Base-by-base conservation (phyloP, 768 basidiomycete genomes). In the Termitomyces heimii region DNA sequence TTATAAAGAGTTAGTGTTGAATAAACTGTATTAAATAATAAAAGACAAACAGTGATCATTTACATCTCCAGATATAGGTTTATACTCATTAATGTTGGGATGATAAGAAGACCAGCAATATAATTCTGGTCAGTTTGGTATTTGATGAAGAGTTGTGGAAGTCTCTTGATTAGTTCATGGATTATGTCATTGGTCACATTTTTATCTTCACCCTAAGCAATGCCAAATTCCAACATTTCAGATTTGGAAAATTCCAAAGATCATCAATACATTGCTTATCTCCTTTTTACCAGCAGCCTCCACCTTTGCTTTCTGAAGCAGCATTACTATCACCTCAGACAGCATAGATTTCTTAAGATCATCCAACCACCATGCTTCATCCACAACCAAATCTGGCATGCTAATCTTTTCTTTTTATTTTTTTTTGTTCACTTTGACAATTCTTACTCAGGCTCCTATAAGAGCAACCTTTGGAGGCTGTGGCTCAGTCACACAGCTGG, bases 21-120 rank as follows among this genome's bases (percentile, higher is more conserved):
- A 18, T 32, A 37, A n/a, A 45, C 13, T 13, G 34, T 52, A 26
- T 14, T 4, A 42, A 22, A 35, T 40, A 4, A 51, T 64, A 60
- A 31, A 66, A 35, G 6, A 75, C 86, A 46, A 63, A 96, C 95
- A 37, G 88, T 75, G 54, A 89, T 84, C 85, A 91, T 88, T 49
- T 95, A 79, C 88, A 97, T 89, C 70, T 98, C 95, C 44, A 95
- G 81, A 69, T 98, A 99, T 29, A 95, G 73, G 54, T 94, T 89
- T 39, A 98, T 76, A 61, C 91, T 90, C 88, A 98, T 89, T 24
- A 95, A 70, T 13, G 84, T 82, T 0, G 92, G 91, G 37, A 99
- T 81, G 20, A 83, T 66, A 29, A 99, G 72, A 2, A 98, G 83
- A 51, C 92, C 83, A 5, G 86, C 81, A 61, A 97, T 92, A 13